phyloP scores from a whole-genome alignment of 140 eudicot genomes.

The Artemisia princeps region DNA sequence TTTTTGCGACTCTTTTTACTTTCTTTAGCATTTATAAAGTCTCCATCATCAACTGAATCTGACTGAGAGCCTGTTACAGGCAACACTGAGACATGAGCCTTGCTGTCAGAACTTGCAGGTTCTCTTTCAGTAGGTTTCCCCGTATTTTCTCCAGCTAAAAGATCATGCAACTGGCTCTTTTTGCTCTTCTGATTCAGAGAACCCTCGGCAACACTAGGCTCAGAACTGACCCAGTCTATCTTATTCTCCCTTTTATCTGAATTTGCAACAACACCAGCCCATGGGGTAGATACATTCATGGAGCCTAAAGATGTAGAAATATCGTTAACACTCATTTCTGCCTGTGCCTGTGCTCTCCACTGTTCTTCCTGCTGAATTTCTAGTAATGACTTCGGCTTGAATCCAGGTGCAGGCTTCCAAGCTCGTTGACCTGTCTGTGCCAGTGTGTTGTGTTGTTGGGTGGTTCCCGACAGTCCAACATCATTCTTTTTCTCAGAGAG shows the following conservation, averaged over 20 bases:
- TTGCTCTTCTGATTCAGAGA: slow-evolving; percentile 32
- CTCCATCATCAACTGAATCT: slow-evolving; percentile 42
- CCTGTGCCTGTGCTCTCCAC: slow-evolving; percentile 49
- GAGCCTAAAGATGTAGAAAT: slow-evolving; percentile 54
- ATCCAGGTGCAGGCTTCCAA: slow-evolving; percentile 91
- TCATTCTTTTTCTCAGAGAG: neutral
- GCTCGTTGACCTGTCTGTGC: slow-evolving; percentile 45
- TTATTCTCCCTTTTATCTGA: slow-evolving; percentile 29
- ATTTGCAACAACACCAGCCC: slow-evolving; percentile 54
- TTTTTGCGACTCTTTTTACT: slow-evolving; percentile 81
- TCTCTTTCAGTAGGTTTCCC: slow-evolving; percentile 42
- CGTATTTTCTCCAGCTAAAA: slow-evolving; percentile 39
- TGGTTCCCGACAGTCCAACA: neutral
- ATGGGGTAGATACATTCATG: slow-evolving; percentile 44
- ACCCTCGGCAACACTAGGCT: slow-evolving; percentile 13
- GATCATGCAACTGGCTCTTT: slow-evolving; percentile 59
- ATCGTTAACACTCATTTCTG: slow-evolving; percentile 43
- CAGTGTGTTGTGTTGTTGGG: slow-evolving; percentile 30
- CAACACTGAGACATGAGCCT: slow-evolving; percentile 1
- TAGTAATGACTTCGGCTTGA: slow-evolving; percentile 80
- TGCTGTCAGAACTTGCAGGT: slow-evolving; percentile 26
- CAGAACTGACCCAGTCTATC: slow-evolving; percentile 29
- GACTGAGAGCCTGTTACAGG: slow-evolving; percentile 24
- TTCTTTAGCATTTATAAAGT: slow-evolving; percentile 83
- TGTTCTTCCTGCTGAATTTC: slow-evolving; percentile 97